phyloP scores from a whole-genome alignment of 75 land plant species.

The Cunninghamia lanceolata region DNA sequence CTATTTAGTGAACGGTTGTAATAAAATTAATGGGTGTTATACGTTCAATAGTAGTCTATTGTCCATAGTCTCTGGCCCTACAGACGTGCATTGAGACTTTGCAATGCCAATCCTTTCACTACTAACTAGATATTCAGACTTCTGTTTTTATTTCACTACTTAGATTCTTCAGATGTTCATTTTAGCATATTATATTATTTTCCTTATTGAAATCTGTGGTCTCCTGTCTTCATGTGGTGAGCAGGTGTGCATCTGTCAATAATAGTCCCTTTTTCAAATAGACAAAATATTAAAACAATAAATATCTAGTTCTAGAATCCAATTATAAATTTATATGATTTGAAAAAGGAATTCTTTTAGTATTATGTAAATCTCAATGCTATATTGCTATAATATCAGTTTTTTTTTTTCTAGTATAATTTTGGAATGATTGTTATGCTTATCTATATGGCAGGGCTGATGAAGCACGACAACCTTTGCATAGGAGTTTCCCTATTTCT shows the following conservation, averaged over 20 bases:
- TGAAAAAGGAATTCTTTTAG: not conserved
- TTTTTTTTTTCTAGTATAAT: not conserved
- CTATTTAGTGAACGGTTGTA: no score
- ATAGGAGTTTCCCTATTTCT: constrained; percentile 58
- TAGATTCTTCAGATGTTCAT: not conserved
- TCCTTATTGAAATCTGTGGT: not conserved
- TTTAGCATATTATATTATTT: not conserved
- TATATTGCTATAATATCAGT: not conserved
- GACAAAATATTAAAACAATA: not conserved
- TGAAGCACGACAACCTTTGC: constrained; percentile 79
- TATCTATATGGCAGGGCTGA: constrained; percentile 42
- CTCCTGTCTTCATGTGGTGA: not conserved
- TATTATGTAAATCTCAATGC: not conserved
- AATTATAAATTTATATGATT: not conserved
- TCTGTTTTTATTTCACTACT: not conserved
- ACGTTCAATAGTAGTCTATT: not conserved
- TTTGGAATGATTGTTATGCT: not conserved
- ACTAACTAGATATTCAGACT: not conserved
- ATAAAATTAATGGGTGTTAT: no score
- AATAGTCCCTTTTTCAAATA: not conserved
- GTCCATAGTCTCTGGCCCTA: not conserved
- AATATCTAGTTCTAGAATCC: not conserved
- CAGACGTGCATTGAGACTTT: not conserved
- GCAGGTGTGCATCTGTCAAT: not conserved
- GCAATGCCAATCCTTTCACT: not conserved